Conservation (phyloP, 2,329 filamentous ascomycete species). For the Talaromyces islandicus region DNA sequence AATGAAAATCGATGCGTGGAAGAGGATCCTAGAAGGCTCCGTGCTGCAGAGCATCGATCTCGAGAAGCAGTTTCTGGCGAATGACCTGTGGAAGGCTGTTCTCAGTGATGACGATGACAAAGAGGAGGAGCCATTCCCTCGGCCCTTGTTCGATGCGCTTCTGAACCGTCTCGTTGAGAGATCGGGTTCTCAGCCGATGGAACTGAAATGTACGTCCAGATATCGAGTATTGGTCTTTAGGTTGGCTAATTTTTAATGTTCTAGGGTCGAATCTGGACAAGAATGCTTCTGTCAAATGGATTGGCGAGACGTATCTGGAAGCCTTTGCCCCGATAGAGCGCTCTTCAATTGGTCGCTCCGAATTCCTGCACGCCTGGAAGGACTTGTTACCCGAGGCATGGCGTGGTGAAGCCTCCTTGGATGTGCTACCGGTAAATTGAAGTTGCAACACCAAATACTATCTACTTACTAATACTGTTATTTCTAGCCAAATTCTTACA, state of each 20-base stretch:
- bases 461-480: background rate
- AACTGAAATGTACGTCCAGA: constrained; percentile 31
- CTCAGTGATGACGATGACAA: constrained; percentile 32
- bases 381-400: constrained; percentile 39
- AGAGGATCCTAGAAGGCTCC: constrained; percentile 31
- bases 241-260: background rate
- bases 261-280: constrained; percentile 37
- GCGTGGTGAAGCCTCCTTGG: constrained; percentile 29
- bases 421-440: constrained; percentile 25
- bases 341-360: constrained; percentile 24
- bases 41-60: constrained; percentile 36
- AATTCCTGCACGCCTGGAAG: constrained; percentile 36
- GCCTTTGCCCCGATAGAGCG: constrained; percentile 26
- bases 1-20: constrained; percentile 46
- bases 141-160: constrained; percentile 32
- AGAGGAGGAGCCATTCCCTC: constrained; percentile 26
- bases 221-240: background rate
- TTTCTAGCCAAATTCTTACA: constrained; percentile 23
- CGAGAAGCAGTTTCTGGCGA: constrained; percentile 35
- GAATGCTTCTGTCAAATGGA: constrained; percentile 26
- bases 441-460: background rate
- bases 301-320: constrained; percentile 36
- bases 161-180: constrained; percentile 28
- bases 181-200: constrained; percentile 13
- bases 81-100: constrained; percentile 35